phyloP scores from a whole-genome alignment of 1,139 yeast genomes.

The Citeromyces hawaiiensis region DNA sequence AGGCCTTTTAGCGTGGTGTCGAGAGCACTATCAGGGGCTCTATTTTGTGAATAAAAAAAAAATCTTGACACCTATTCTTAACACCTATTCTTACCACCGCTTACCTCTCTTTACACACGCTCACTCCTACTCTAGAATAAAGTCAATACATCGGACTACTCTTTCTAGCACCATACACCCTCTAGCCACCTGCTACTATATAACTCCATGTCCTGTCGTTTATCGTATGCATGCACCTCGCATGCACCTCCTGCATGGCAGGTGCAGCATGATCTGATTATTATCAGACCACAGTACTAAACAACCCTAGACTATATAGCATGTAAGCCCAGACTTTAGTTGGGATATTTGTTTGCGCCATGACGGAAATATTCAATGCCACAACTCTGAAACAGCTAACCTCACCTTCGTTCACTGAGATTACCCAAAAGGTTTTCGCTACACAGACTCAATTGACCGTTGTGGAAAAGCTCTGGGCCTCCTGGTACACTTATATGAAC shows the following conservation, averaged over 20 bases:
- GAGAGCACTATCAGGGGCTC: too few relatives aligned
- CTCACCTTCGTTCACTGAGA: constrained; percentile 16
- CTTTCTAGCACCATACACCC: too few relatives aligned
- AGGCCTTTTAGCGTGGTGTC: too few relatives aligned
- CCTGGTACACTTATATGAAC: constrained; percentile 64
- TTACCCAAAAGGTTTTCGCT: constrained; percentile 19
- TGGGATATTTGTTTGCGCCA: constrained; percentile 3
- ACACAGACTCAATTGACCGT: constrained; percentile 26
- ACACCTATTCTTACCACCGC: too few relatives aligned
- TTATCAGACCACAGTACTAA: constrained; percentile 1
- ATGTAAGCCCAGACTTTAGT: not conserved
- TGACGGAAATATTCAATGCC: constrained; percentile 17
- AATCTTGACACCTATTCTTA: too few relatives aligned
- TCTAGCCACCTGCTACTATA: too few relatives aligned
- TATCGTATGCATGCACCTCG: constrained; percentile 1
- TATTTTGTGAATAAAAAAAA: too few relatives aligned
- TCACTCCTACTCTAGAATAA: too few relatives aligned
- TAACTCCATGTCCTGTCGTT: too few relatives aligned
- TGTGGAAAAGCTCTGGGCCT: constrained; percentile 63
- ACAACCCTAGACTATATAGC: not conserved
- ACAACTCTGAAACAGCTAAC: constrained; percentile 10
- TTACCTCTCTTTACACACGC: too few relatives aligned
- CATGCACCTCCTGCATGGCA: not conserved
- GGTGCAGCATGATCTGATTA: constrained; percentile 1
- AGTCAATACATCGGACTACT: too few relatives aligned